Base-by-base conservation (phyloP, 805 yeast genomes). In the Candida verbasci region DNA sequence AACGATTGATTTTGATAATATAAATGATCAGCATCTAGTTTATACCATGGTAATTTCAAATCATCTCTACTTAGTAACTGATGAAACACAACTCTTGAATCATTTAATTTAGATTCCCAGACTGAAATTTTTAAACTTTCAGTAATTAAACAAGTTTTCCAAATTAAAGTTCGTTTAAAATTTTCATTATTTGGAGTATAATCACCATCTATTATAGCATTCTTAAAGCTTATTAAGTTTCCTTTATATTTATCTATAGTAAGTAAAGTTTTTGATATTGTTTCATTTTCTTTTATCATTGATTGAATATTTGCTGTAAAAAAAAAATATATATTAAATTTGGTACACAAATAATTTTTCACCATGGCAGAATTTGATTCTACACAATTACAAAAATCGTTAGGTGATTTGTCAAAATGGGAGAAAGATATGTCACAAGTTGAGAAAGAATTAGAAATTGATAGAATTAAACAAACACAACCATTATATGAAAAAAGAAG, bases 401-500 rank as follows among this genome's bases (percentile, higher is more conserved):
- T 67, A 36, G 52, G 60, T n/a, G 67, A 65, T 16, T 56, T 82
- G 25, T 81, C 85, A 1, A 63, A 64, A 10, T 69, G 78, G 45
- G 86, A 80, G 50, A 69, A 70, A 34, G 75, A 76, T 33, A 68
- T 78, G 67, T 82, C 76, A 34, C 44, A 53, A 20, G 79, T 80
- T 11, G 88, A 82, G 43, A 69, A 71, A 32, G 76, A 77, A 17
- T 78, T 78, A 17, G 82, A 81, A 47, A 56, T 72, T 29, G 73
- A 61, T 42, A 66, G 84, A 34, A 55, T 81, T 25, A 56, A 59
- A 32, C 60, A 72, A 21, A 71, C 86, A 6, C 73, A 71, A 44
- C 74, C 78, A 14, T 65, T 85, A 6, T 86, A 77, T 51, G 64
- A 53, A 5, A 58, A 71, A 39, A 68, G 97, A 47, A 68, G 85